phyloP scores from a whole-genome alignment of 257 asterid genomes.

The Hygrophila difformis region DNA sequence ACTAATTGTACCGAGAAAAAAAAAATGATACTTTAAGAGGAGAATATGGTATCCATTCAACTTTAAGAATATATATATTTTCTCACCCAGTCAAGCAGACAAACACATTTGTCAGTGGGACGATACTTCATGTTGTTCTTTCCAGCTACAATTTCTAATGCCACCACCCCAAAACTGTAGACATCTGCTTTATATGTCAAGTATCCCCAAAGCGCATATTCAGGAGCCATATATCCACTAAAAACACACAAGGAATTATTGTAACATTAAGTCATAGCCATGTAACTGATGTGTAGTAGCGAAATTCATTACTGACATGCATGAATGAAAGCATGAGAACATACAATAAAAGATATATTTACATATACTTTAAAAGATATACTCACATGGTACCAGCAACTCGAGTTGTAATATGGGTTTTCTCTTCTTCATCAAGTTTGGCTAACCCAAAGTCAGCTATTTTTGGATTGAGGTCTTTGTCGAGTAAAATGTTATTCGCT shows the following conservation, averaged over 20 bases:
- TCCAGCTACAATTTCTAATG: slow-evolving; percentile 39
- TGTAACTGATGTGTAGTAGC: neutral
- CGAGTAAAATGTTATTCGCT: slow-evolving; percentile 54
- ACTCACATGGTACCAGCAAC: slow-evolving; percentile 58
- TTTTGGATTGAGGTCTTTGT: slow-evolving; percentile 35
- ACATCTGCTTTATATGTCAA: slow-evolving; percentile 58
- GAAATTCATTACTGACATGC: no score
- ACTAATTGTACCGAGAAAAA: neutral
- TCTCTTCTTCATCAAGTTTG: slow-evolving; percentile 52
- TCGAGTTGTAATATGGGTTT: slow-evolving; percentile 53
- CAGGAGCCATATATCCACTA: slow-evolving; percentile 55
- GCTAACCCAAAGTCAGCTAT: slow-evolving; percentile 58
- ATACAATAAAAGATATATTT: no score
- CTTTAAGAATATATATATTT: no score
- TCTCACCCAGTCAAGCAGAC: slow-evolving; percentile 45
- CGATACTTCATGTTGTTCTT: slow-evolving; percentile 29
- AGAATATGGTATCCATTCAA: no score
- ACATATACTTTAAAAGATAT: no score
- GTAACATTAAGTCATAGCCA: neutral
- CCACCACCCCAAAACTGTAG: slow-evolving; percentile 48
- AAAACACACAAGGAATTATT: neutral
- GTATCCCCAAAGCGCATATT: slow-evolving; percentile 56
- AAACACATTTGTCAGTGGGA: slow-evolving; percentile 24
- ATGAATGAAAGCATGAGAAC: neutral
- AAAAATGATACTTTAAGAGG: neutral